Conservation (phyloP, 768 basidiomycete genomes). For the Kwoniella shandongensis region DNA sequence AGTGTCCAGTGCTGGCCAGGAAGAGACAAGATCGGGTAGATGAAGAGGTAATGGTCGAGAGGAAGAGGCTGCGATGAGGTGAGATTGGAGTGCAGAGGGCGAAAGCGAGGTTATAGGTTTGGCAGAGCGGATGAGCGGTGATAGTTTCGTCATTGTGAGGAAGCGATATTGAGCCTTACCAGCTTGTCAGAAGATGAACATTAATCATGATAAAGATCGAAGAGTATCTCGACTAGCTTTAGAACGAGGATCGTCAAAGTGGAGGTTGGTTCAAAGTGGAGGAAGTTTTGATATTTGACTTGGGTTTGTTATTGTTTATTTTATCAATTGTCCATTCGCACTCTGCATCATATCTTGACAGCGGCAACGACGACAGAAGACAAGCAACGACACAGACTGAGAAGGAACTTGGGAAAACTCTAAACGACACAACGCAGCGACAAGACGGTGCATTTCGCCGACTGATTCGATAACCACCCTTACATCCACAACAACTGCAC, state of each 20-base stretch:
- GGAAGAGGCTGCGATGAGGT: constrained; percentile 12
- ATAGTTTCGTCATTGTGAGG: neutral
- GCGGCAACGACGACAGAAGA: no score
- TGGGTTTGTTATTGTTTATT: neutral
- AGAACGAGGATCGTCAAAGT: neutral
- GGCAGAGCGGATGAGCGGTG: constrained; percentile 5
- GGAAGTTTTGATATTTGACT: constrained; percentile 2
- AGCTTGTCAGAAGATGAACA: no score
- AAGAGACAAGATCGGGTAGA: constrained; percentile 24
- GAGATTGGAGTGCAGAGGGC: constrained; percentile 16
- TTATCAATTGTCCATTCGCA: no score
- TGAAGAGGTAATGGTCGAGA: constrained; percentile 25
- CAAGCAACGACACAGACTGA: no score
- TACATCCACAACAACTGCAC: no score
- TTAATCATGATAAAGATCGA: neutral
- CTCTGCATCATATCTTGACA: no score
- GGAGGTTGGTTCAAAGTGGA: constrained; percentile 9
- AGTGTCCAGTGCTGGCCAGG: constrained; percentile 28
- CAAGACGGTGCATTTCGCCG: no score
- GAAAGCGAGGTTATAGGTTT: constrained; percentile 3
- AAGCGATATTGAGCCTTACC: no score
- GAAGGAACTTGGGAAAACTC: no score
- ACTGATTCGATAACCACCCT: neutral
- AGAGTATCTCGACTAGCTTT: neutral
- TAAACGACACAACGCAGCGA: no score